phyloP scores from a whole-genome alignment of 2,329 filamentous ascomycete species.

The Neurospora sp. region DNA sequence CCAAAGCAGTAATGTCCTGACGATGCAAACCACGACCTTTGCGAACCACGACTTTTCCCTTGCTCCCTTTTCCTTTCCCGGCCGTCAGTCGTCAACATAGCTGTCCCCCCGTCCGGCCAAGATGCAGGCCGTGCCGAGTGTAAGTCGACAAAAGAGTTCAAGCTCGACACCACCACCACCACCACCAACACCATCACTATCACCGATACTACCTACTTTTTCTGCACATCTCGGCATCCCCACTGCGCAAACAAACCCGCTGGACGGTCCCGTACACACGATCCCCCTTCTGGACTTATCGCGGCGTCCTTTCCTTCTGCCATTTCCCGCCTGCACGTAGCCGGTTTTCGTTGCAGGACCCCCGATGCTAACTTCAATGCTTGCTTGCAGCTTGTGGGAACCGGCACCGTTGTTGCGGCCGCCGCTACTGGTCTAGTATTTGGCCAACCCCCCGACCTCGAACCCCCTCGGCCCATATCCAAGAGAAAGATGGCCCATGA shows the following conservation, averaged over 20 bases:
- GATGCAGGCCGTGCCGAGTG: slow-evolving; percentile 34
- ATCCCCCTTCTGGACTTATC: neutral
- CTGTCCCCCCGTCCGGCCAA: slow-evolving; percentile 18
- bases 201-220: slow-evolving; percentile 1
- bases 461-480: slow-evolving; percentile 23
- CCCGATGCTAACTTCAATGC: slow-evolving; percentile 10
- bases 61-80: slow-evolving; percentile 20
- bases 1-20: slow-evolving; percentile 24
- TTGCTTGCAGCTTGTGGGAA: slow-evolving; percentile 44
- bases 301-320: neutral
- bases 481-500: slow-evolving; percentile 23
- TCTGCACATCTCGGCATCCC: neutral
- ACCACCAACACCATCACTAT: neutral
- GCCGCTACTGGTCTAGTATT: slow-evolving; percentile 50
- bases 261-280: neutral
- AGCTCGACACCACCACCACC: slow-evolving; percentile 1
- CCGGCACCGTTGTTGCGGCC: slow-evolving; percentile 51
- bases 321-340: neutral
- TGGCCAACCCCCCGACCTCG: slow-evolving; percentile 40
- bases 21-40: slow-evolving; percentile 27
- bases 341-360: neutral
- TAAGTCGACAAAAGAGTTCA: slow-evolving; percentile 26
- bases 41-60: slow-evolving; percentile 23
- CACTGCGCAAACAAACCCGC: neutral
- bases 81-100: slow-evolving; percentile 23